phyloP scores from a whole-genome alignment of 1,284 basidiomycete genomes.

The Rhodotorula sp. region DNA sequence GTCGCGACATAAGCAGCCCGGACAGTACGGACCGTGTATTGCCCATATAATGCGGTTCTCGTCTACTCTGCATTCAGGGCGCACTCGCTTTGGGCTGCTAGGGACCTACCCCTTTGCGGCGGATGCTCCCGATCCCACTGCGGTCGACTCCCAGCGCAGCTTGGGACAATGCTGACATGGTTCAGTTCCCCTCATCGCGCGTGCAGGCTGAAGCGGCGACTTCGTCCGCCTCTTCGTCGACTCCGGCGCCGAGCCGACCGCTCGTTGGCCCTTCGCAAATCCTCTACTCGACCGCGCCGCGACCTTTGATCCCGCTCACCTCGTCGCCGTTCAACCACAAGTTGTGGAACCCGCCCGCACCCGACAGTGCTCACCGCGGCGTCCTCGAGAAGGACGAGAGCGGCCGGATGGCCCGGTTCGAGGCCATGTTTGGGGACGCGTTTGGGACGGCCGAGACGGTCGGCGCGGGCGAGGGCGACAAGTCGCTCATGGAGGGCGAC shows the following conservation, averaged over 20 bases:
- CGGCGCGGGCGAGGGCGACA: neutral
- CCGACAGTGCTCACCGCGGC: constrained; percentile 22
- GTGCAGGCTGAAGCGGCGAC: neutral
- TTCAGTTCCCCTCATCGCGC: neutral
- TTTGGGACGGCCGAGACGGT: neutral
- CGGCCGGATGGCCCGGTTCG: constrained; percentile 32
- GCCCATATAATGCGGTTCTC: no score
- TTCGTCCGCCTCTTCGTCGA: neutral
- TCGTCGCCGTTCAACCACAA: constrained; percentile 36
- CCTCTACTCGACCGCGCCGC: constrained; percentile 33
- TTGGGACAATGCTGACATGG: neutral
- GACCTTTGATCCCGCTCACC: constrained; percentile 36
- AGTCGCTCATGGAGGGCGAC: constrained; percentile 6
- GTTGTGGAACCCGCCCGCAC: constrained; percentile 40
- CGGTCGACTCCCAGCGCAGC: no score
- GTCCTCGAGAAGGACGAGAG: constrained; percentile 36
- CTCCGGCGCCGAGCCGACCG: constrained; percentile 3
- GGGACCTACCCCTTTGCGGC: no score
- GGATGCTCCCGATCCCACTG: no score
- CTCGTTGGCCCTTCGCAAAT: constrained; percentile 29
- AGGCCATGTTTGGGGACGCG: constrained; percentile 17
- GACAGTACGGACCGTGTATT: no score
- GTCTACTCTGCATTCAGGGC: no score
- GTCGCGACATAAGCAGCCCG: no score
- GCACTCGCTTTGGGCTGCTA: no score